Conservation (phyloP, 106 monocot genomes). For the Dendrobium catenatum region DNA sequence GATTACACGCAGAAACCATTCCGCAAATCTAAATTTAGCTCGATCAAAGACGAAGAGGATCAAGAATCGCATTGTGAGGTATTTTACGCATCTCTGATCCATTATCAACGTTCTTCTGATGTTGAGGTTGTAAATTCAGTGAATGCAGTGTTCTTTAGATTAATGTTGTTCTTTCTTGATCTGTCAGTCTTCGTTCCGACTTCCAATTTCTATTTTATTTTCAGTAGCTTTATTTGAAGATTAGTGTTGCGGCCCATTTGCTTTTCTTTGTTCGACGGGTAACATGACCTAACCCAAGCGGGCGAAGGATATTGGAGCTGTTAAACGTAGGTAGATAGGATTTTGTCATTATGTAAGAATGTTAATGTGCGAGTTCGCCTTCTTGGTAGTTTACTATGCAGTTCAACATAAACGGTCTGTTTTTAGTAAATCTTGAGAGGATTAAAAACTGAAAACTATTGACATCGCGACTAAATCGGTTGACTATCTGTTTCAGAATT, state of each 20-base stretch:
- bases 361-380: no score
- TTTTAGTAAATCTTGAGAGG: background rate
- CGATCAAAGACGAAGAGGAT: background rate
- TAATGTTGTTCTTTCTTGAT: background rate
- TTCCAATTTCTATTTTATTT: no score
- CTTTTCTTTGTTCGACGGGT: background rate
- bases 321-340: background rate
- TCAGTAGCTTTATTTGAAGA: no score
- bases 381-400: no score
- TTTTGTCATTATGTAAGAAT: background rate
- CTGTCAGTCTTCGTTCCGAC: no score
- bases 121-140: background rate
- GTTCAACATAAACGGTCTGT: no score
- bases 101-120: background rate
- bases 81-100: background rate
- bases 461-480: background rate
- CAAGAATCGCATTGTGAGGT: background rate
- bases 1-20: background rate
- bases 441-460: background rate
- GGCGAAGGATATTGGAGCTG: background rate
- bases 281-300: background rate
- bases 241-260: background rate
- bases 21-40: background rate
- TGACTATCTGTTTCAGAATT: background rate
- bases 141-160: background rate